Base-by-base conservation (phyloP, 2,329 filamentous ascomycete species). In the Botrytis medusae region DNA sequence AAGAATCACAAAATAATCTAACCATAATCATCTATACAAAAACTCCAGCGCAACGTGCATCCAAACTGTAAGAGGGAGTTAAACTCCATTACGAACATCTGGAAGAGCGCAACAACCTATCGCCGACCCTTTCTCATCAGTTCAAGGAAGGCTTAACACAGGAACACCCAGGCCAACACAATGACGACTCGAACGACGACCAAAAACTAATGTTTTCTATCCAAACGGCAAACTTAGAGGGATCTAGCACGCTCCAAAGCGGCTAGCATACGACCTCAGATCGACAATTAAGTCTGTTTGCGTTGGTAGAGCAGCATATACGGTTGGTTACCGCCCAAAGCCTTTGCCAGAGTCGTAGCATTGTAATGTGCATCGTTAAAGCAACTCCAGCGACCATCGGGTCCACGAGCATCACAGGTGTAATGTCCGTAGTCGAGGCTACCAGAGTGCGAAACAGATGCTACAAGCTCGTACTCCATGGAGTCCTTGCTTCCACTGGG, bases 381-480 rank as follows among this genome's bases (percentile, higher is more conserved):
- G 4, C 73, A 44, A 57, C 71, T 71, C 79, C 78, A 79, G 22
- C 69, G 29, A 22, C 74, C 75, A 64, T 79, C 76, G 3, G 74
- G 69, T 29, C 74, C 78, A 29, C 71, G 73, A 4, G 77, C 75
- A 67, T 71, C 67, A 60, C 75, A 77, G n/a, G 76, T 68, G 63
- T 80, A 80, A 57, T 80, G 79, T 2, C 79, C 79, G 18, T 16
- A 72, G 20, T 70, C 68, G 5, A 70, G 37, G 10, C 20, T 74
- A 12, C 79, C 79, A 3, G 25, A 51, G 71, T 83, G 81, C 60
- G 78, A 77, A 16, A 83, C 74, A 4, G 81, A 78, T 16, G 80
- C 76, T 2, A 74, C 67, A 20, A 82, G 76, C 48, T 79, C 76
- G 71, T 82, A 83, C 37, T 61, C 73, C 34, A 77, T 54, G 42